These are phyloP conservation scores for Penicillium argentinense DNA, from an alignment of 495 filamentous ascomycete species.

Conservation along the genomic window DNA sequence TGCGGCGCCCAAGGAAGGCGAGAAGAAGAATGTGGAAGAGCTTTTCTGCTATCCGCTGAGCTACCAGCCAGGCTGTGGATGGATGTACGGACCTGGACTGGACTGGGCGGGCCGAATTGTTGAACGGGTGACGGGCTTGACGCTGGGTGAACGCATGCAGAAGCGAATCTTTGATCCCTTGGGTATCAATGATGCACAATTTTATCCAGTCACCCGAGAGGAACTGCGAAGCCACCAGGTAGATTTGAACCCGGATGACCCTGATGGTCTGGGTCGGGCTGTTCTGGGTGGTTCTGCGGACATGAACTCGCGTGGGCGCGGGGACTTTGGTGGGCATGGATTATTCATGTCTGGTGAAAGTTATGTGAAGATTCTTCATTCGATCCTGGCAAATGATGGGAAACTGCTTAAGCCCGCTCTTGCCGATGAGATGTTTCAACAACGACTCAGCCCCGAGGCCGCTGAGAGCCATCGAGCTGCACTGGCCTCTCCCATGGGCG, in stretches of 20 bases:
- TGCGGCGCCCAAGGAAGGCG: constrained; percentile 14
- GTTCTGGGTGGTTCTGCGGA: constrained; percentile 26
- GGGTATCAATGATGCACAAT: constrained; percentile 42
- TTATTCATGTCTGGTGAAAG: constrained; percentile 45
- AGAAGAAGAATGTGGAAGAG: constrained; percentile 18
- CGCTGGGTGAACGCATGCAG: constrained; percentile 46
- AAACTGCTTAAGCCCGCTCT: constrained; percentile 42
- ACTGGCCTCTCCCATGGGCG: constrained; percentile 19
- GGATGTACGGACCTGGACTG: constrained; percentile 49
- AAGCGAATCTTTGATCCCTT: constrained; percentile 45
- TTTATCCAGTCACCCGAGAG: constrained; percentile 31
- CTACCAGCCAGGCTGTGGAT: constrained; percentile 50
- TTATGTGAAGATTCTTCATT: constrained; percentile 51
- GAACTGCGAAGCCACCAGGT: constrained; percentile 37
- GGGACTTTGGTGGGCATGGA: constrained; percentile 55
- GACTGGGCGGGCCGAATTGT: constrained; percentile 54
- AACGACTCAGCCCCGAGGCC: constrained; percentile 39
- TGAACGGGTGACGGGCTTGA: constrained; percentile 34
- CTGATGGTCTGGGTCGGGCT: constrained; percentile 21
- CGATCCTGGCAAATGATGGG: constrained; percentile 45
- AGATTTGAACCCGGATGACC: constrained; percentile 32
- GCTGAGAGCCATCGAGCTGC: constrained; percentile 15
- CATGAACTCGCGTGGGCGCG: constrained; percentile 21
- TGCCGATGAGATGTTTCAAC: constrained; percentile 51
- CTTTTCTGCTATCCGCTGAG: constrained; percentile 37